Conservation (phyloP, 2,329 filamentous ascomycete species). For the Colletotrichum tropicicola region DNA sequence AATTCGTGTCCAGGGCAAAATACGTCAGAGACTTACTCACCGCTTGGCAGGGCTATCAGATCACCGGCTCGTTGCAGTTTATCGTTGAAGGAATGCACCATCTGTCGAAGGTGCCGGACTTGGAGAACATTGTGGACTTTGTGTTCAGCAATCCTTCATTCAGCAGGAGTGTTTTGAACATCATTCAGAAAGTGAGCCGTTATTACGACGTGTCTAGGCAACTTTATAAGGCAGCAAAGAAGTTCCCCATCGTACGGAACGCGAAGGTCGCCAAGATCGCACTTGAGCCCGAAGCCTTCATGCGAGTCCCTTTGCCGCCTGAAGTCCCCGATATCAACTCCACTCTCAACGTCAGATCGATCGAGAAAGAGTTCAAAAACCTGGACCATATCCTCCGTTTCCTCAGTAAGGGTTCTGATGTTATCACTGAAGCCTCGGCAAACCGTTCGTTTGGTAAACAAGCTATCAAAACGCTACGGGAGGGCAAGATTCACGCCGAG, state of each 20-base stretch:
- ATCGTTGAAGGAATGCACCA: background rate
- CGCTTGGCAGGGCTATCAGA: background rate
- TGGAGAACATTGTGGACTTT: background rate
- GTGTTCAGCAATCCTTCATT: background rate
- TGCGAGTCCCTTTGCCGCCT: background rate
- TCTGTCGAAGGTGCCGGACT: background rate
- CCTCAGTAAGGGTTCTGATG: background rate
- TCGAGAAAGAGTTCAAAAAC: background rate
- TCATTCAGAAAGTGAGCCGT: background rate
- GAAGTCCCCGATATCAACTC: background rate
- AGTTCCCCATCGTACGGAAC: background rate
- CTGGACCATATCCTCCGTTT: background rate
- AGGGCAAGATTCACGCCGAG: conserved; percentile 57
- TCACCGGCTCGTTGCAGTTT: background rate
- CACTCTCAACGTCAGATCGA: background rate
- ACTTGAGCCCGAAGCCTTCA: background rate
- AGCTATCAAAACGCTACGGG: conserved; percentile 14
- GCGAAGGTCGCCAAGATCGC: background rate
- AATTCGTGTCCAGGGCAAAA: background rate
- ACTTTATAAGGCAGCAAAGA: background rate
- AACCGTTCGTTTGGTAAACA: background rate
- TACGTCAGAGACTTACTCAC: background rate
- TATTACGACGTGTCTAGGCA: background rate
- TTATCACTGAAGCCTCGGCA: background rate
- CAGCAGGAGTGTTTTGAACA: background rate